phyloP scores from a whole-genome alignment of 2,329 filamentous ascomycete genomes.

The Venturia asperata region DNA sequence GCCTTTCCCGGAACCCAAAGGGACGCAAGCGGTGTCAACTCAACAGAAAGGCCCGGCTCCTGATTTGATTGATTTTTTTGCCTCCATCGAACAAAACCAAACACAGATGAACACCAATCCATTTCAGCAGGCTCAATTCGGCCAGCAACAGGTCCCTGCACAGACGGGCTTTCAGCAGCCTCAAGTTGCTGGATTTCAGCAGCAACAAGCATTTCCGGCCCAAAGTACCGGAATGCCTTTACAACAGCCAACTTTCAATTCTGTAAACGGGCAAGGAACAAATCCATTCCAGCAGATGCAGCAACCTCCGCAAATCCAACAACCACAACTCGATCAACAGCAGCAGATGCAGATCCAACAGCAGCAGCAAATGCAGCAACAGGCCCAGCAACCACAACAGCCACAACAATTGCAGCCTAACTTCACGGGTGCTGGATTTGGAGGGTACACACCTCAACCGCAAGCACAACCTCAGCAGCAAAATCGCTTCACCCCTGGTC shows the following conservation, averaged over 20 bases:
- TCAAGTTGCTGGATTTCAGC: conserved; percentile 23
- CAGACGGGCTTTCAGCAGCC: conserved; percentile 22
- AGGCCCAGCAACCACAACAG: conserved; percentile 14
- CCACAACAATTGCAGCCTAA: conserved; percentile 46
- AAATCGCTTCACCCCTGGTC: conserved; percentile 33
- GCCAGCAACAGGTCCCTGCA: conserved; percentile 25
- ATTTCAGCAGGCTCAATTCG: conserved; percentile 21
- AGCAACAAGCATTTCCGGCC: conserved; percentile 19
- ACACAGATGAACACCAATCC: conserved; percentile 46
- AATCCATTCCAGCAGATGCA: conserved; percentile 37
- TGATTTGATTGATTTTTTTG: conserved; percentile 91
- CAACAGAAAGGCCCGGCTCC: conserved; percentile 56
- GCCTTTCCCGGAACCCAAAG: conserved; percentile 30
- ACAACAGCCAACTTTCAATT: conserved; percentile 16
- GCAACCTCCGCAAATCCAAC: conserved; percentile 33
- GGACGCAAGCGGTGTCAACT: conserved; percentile 33
- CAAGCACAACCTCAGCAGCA: conserved; percentile 38
- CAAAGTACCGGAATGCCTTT: conserved; percentile 16
- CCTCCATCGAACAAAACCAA: conserved; percentile 84
- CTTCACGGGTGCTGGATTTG: conserved; percentile 73
- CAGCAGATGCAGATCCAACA: conserved; percentile 22
- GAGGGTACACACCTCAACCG: conserved; percentile 67
- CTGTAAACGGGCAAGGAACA: conserved; percentile 23
- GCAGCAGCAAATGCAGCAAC: conserved; percentile 21
- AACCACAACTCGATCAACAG: conserved; percentile 25